phyloP scores from a whole-genome alignment of 176 grass and related monocot species.

The Elymus sibiricus region DNA sequence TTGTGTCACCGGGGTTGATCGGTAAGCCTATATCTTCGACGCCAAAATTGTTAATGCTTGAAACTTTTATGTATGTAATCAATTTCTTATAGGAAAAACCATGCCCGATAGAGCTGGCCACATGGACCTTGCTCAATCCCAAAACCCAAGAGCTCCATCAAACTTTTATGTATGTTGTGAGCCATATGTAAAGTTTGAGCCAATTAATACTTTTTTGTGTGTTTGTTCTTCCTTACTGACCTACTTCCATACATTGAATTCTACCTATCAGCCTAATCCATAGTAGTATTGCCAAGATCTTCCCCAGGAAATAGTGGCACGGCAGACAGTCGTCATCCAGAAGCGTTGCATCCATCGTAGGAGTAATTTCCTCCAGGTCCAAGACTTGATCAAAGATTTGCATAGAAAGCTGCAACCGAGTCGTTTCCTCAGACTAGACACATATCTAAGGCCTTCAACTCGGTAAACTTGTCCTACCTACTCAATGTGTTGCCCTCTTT shows the following conservation, averaged over 20 bases:
- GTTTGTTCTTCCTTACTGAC: neutral
- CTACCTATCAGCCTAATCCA: neutral
- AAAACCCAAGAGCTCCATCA: neutral
- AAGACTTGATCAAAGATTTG: neutral
- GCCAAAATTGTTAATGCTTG: neutral
- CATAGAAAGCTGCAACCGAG: neutral
- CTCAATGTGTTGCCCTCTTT: neutral
- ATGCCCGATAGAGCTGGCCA: neutral
- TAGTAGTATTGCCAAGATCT: neutral
- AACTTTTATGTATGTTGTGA: neutral
- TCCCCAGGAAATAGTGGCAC: neutral
- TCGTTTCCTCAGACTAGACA: neutral
- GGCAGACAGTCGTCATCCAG: neutral
- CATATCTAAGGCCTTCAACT: no score
- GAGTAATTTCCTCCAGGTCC: neutral
- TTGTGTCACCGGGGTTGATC: neutral
- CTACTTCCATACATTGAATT: neutral
- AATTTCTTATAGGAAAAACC: neutral
- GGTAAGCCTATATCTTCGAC: neutral
- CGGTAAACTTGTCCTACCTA: neutral
- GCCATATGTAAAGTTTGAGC: neutral
- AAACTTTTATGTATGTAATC: no score
- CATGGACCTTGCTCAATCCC: neutral
- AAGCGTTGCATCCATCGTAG: neutral
- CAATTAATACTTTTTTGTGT: neutral